Conservation (phyloP, 1,139 yeast genomes). For the Candida tropicalis region DNA sequence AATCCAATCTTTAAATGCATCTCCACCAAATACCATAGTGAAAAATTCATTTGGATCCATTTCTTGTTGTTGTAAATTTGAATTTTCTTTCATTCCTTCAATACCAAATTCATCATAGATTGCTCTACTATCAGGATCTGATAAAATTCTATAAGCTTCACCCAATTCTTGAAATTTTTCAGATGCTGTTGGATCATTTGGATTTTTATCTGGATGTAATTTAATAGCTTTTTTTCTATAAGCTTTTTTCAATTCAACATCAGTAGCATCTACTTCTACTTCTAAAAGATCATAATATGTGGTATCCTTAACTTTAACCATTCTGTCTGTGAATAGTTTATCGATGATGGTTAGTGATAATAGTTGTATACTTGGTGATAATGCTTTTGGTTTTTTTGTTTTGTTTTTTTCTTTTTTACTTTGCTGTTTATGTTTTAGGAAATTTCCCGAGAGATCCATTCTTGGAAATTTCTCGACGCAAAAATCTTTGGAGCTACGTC, state of each 20-base stretch:
- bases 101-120: constrained; percentile 47
- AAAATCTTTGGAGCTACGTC: too few species aligned
- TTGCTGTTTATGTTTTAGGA: not conserved
- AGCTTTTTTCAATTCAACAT: constrained; percentile 87
- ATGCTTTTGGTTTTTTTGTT: not conserved
- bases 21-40: constrained; percentile 88
- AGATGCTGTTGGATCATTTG: constrained; percentile 80
- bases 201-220: constrained; percentile 93
- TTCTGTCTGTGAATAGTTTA: not conserved
- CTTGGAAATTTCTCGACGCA: not conserved
- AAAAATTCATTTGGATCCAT: constrained; percentile 55
- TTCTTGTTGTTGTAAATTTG: constrained; percentile 27
- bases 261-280: constrained; percentile 76
- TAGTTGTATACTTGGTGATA: not conserved
- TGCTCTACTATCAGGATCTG: constrained; percentile 38
- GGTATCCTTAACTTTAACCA: constrained; percentile 83
- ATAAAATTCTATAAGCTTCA: constrained; percentile 49
- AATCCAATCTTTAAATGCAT: constrained; percentile 62
- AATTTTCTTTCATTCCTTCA: constrained; percentile 40
- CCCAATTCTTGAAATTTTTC: constrained; percentile 91
- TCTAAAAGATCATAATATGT: constrained; percentile 85
- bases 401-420: not conserved
- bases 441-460: not conserved
- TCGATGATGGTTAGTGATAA: not conserved
- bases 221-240: constrained; percentile 90